Base-by-base conservation (phyloP, 176 grass and related monocot species). In the Eleusine coracana region DNA sequence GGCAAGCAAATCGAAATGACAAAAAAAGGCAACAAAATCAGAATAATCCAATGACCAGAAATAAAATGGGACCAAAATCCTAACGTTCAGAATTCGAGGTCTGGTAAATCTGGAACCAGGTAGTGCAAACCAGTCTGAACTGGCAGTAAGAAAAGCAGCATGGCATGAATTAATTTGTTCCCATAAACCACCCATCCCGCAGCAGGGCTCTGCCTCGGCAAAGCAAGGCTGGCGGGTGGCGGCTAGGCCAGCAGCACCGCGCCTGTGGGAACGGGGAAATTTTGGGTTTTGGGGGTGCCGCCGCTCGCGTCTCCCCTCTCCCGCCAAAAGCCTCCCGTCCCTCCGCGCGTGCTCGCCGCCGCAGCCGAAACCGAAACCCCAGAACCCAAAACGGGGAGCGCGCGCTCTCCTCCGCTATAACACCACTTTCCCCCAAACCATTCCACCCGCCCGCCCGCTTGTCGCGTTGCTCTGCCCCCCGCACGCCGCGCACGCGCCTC, bases 281-380 rank as follows among this genome's bases (percentile, higher is more conserved):
- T 80, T 80, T 56, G 78, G 65, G 31, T 27, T 80, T 69, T 80
- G 49, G 78, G 78, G 60, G 66, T 14, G 65, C 78, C 78, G 65
- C 78, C 20, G 64, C 65, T 36, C 66, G 50, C 36, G 65, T 80
- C 64, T 80, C 78, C 78, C 36, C 48, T 80, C 64, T 80, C 78
- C 78, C 78, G 78, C 78, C 78, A 70, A 80, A 80, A 80, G 49
- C 65, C 45, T 68, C 63, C 63, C 38, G 10, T 46, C n/a, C 46
- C 63, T 2, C 36, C 10, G 28, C 18, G 5, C 59, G 27, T 52
- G 66, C 48, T 62, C 44, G 36, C 78, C 23, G 78, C 78, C 78
- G 46, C 66, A 5, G 77, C 78, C 78, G 46, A 54, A 68, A 80
- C 76, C 9, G 51, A 72, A 31, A 34, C 52, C 51, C 67, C 67